Conservation (phyloP, 2,329 filamentous ascomycete genomes). For the Basipetospora chlamydospora region DNA sequence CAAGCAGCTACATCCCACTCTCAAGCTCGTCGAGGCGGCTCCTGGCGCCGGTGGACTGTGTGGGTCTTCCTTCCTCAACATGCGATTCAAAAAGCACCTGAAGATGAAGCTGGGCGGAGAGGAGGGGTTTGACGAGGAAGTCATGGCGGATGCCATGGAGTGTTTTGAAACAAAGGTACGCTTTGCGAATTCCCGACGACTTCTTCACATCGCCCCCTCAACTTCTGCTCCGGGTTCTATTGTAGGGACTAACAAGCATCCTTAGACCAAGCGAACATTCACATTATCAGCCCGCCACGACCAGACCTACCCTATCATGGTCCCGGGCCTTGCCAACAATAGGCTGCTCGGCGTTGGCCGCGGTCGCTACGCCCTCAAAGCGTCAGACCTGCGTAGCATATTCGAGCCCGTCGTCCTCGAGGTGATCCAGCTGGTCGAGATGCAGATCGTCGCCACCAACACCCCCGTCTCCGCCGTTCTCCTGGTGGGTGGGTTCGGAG, state of each 20-base stretch:
- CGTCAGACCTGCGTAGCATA: conserved; percentile 23
- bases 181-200: too few species aligned
- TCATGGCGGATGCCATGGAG: conserved; percentile 23
- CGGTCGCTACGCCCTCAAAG: conserved; percentile 22
- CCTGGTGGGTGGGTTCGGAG: conserved; percentile 34
- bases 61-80: conserved; percentile 33
- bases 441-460: conserved; percentile 24
- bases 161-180: conserved; percentile 26
- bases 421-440: conserved; percentile 9
- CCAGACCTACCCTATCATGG: conserved; percentile 19
- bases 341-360: conserved; percentile 19
- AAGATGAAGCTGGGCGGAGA: conserved; percentile 26
- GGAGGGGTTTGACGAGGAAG: conserved; percentile 26
- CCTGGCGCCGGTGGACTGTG: conserved; percentile 33
- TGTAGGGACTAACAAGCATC: too few species aligned
- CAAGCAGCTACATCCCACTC: conserved; percentile 23
- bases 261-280: conserved; percentile 23
- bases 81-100: conserved; percentile 29
- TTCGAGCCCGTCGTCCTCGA: conserved; percentile 17
- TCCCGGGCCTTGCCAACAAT: conserved; percentile 21
- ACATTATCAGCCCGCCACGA: conserved; percentile 18
- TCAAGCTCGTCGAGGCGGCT: conserved; percentile 33
- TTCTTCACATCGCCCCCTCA: too few species aligned
- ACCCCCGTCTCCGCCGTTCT: conserved; percentile 29
- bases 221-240: too few species aligned